Percentiles rank a stretch among this genome's conserved stretches.
Conservation (phyloP, 2,329 filamentous ascomycete genomes). For the Emmonsiellopsis sp. region DNA sequence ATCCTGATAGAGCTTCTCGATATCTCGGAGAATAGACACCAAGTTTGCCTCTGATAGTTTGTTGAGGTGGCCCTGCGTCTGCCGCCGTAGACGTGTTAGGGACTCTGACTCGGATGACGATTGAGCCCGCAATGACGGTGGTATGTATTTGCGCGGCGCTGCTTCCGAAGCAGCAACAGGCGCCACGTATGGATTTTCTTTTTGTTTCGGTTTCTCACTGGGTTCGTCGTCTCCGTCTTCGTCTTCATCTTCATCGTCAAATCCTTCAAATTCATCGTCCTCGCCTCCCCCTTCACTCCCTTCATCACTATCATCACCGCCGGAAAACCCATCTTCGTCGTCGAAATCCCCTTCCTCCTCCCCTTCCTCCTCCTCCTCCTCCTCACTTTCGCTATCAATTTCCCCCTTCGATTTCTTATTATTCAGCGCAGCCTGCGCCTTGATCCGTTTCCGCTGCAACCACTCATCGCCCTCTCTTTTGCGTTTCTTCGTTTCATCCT, state of each 20-base stretch:
- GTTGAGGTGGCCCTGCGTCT: constrained; percentile 83
- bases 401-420: constrained; percentile 24
- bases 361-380: constrained; percentile 18
- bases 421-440: constrained; percentile 32
- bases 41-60: constrained; percentile 87
- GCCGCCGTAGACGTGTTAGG: constrained; percentile 61
- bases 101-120: constrained; percentile 57
- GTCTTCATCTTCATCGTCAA: constrained; percentile 32
- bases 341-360: constrained; percentile 20
- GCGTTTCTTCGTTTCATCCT: constrained; percentile 44
- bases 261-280: constrained; percentile 28
- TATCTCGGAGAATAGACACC: constrained; percentile 69
- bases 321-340: constrained; percentile 16
- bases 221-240: constrained; percentile 7
- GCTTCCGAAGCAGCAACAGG: constrained; percentile 40
- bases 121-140: constrained; percentile 67
- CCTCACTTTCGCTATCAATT: constrained; percentile 24
- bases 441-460: constrained; percentile 49
- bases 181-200: constrained; percentile 85
- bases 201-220: constrained; percentile 28
- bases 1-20: constrained; percentile 74
- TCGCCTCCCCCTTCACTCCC: constrained; percentile 22
- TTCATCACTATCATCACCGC: constrained; percentile 19
- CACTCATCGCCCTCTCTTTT: constrained; percentile 56
- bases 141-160: constrained; percentile 65